Evolutionary conservation across 192 early-diverging fungal genomes (phyloP), one percentile per base, ranked within the genome.

Genomic region (Coemansia sp.): DNA sequence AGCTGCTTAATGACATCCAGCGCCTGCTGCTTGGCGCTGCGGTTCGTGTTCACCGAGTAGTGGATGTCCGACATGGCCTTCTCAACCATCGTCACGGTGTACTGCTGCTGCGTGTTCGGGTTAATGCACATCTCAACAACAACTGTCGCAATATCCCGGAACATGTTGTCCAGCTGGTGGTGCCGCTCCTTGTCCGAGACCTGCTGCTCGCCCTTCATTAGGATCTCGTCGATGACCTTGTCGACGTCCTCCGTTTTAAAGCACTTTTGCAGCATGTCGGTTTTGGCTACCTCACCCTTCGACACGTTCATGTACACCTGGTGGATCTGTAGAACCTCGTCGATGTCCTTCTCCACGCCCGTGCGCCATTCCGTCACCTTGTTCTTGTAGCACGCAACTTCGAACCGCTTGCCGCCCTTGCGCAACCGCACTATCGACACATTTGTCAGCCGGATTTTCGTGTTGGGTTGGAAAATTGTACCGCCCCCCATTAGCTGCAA

Each of bases 361-460:
- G 82, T 92, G 35, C 95, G 82, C 93, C 93, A 97, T 75, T 99
- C 95, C 56, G 91, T 76, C 29, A 97, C 95, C 73, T 99, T 98
- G 83, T 98, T 99, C 71, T 97, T 97, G 81, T 98, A 99, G 73
- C 93, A 97, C 10, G 97, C 97, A 35, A 99, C 85, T 69, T 99
- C 97, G 60, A 98, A 99, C 29, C 97, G 87, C 74, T 95, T 97
- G 35, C 97, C 97, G 27, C 94, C 95, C 78, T 95, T 97, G 63
- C 91, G 90, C 56, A 97, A 80, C 38, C 93, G 91, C 16, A 99
- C 97, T 32, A 97, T 71, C 7, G 95, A 95, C 46, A 99, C 95
- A 68, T 99, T 99, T 45, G 97, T 97, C 42, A 99, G 80, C 50
- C 88, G 89, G 62, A 85, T 81, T 38, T 80, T 71, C 8, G 58